Base-by-base conservation (phyloP, 2,329 filamentous ascomycete species). In the Neurospora sp. region DNA sequence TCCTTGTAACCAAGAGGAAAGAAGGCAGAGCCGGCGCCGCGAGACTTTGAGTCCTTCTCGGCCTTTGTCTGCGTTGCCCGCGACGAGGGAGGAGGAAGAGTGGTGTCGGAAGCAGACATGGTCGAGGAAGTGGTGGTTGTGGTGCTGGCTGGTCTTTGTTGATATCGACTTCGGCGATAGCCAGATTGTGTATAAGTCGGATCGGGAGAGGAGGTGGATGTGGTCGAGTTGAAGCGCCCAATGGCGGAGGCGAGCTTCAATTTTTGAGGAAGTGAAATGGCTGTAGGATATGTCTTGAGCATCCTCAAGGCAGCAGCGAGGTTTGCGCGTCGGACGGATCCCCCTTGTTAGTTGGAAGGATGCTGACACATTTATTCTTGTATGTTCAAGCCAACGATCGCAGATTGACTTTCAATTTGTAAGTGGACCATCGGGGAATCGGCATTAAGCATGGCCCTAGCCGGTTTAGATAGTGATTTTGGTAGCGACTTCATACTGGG, bases 1-100 rank as follows among this genome's bases (percentile, higher is more conserved):
- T 97, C 93, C 77, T 94, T 96, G 82, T 97, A 97, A 67, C 93
- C 90, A 28, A 98, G 82, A 2, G 96, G 94, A 74, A 99, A 98
- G 79, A 87, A 90, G 1, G 77, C 77, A 43, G 79, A 66, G 71
- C 36, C 46, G 72, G 66, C 43, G 68, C 68, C 67, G 73, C 67
- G 42, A 36, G 33, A 42, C 38, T 68, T 42, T 23, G 67, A 28
- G 19, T 68, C 43, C 28, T 71, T 70, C 46, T 70, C 71, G 38
- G 70, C 70, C 52, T 69, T 66, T 46, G 58, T 71, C 13, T 71
- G 40, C n/a, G 68, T 72, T 38, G 73, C 70, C n/a, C 70, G 73
- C 38, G 74, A 73, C 66, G 73, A 72, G n/a, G 73, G 66, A 69
- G 73, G 69, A 58, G 73, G 70, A 68, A 72, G 69, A 69, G 75